phyloP scores from a whole-genome alignment of 176 grass and related monocot species.

The Musa schizocarpa region DNA sequence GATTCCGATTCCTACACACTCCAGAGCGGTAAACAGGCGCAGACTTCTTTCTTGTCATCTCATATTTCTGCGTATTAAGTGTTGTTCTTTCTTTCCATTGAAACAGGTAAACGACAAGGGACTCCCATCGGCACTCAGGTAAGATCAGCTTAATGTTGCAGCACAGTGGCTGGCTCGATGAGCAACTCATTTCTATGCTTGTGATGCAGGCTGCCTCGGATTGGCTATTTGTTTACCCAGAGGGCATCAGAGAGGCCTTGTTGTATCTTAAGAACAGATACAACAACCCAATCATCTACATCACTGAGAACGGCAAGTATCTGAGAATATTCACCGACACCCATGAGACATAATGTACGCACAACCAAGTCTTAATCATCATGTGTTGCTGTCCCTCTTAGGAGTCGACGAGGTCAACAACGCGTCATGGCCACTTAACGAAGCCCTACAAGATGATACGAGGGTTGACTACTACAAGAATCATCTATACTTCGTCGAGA shows the following conservation, averaged over 20 bases:
- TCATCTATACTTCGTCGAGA: not conserved
- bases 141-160: not conserved
- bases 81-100: not conserved
- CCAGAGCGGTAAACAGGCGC: constrained; percentile 11
- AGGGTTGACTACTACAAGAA: constrained; percentile 5
- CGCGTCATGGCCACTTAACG: not conserved
- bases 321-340: too few relatives aligned
- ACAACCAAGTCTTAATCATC: too few relatives aligned
- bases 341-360: too few relatives aligned
- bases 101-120: constrained; percentile 15
- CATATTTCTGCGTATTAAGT: not conserved
- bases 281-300: constrained; percentile 19
- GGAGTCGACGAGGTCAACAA: constrained; percentile 10
- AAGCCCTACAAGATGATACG: constrained; percentile 14
- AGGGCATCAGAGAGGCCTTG: constrained; percentile 39
- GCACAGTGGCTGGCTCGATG: not conserved
- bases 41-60: not conserved
- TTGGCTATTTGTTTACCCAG: constrained; percentile 40
- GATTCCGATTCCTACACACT: constrained; percentile 32
- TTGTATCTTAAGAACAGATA: constrained; percentile 46
- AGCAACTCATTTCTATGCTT: constrained; percentile 1
- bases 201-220: constrained; percentile 17
- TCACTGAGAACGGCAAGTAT: constrained; percentile 16
- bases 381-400: not conserved
- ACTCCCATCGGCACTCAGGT: constrained; percentile 24